Conservation (phyloP, 2,329 filamentous ascomycete genomes). For the Colletotrichum tofieldiae region DNA sequence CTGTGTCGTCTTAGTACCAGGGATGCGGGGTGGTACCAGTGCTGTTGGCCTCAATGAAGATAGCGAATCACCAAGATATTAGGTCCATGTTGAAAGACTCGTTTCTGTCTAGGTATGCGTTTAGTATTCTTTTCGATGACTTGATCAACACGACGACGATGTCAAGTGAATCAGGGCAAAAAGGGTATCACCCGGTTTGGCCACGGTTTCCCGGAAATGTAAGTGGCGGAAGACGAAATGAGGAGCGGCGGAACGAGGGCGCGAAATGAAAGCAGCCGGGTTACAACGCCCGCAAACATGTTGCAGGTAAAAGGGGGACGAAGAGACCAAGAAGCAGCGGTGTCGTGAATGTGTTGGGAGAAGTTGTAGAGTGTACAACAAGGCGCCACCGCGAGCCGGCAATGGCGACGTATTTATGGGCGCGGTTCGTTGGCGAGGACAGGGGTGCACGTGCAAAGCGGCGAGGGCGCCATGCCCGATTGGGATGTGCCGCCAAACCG, state of each 20-base stretch:
- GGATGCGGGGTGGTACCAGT: background rate
- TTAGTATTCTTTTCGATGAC: background rate
- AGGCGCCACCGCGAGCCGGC: too few species aligned
- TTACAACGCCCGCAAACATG: background rate
- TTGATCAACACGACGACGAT: background rate
- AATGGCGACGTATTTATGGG: too few species aligned
- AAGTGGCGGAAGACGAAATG: background rate
- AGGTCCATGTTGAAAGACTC: background rate
- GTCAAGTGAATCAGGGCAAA: background rate
- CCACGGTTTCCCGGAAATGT: background rate
- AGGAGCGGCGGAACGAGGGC: background rate
- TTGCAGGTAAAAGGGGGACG: background rate
- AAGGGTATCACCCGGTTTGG: background rate
- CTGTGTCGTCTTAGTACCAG: background rate
- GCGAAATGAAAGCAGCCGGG: background rate
- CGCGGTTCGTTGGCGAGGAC: too few species aligned
- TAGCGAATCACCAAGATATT: background rate
- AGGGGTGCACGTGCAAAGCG: conserved; percentile 4
- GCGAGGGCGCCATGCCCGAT: too few species aligned
- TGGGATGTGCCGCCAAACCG: too few species aligned
- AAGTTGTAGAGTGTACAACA: too few species aligned
- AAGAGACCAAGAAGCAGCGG: background rate
- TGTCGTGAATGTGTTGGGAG: background rate
- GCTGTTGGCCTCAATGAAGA: background rate
- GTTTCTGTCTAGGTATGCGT: background rate